Evolutionary conservation across 257 asterid genomes (phyloP), one percentile per base, ranked within the genome.

Genomic region (Apocynum venetum): DNA sequence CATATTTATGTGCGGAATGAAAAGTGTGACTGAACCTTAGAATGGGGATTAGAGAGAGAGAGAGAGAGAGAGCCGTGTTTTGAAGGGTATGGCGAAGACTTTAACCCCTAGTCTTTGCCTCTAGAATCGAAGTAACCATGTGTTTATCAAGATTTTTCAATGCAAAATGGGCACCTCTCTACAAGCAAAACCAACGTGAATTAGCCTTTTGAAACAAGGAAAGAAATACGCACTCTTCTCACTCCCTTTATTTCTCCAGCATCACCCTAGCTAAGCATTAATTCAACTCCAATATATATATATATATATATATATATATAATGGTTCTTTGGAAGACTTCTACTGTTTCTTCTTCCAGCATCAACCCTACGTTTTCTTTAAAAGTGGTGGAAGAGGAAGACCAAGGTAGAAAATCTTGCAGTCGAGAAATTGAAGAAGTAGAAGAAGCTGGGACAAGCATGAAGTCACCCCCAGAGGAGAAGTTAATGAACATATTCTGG

Each of bases 401-500:
- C 6, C 6, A 46, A 46, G 63, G 63, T 8, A n/a, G 63, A 56
- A 19, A 7, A 20, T 0, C 2, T 20, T 1, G 36, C 3, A 20
- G 12, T 8, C 35, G 36, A 31, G 67, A 60, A 25, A 25, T 60
- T n/a, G 67, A 65, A 72, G 14, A 31, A 51, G 44, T 38, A 53
- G 76, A 49, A 25, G 75, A 0, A 44, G 74, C 0, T 2, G 76
- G 25, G 2, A 6, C 10, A 4, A 71, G 31, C 36, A 72, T 72
- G 64, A 72, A 52, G 46, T 53, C 47, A 2, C 65, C 59, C 0
- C 64, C 41, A 13, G 65, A 72, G 5, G 76, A 72, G 63, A 72
- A 72, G 65, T 56, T 72, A 49, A 72, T 25, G 76, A 72, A 72
- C 19, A 52, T 72, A 25, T 72, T 72, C 47, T 72, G 76, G 76